These are phyloP conservation scores for Sporopachydermia lactativora DNA, from an alignment of 805 yeast genomes.

Conservation along the genomic window DNA sequence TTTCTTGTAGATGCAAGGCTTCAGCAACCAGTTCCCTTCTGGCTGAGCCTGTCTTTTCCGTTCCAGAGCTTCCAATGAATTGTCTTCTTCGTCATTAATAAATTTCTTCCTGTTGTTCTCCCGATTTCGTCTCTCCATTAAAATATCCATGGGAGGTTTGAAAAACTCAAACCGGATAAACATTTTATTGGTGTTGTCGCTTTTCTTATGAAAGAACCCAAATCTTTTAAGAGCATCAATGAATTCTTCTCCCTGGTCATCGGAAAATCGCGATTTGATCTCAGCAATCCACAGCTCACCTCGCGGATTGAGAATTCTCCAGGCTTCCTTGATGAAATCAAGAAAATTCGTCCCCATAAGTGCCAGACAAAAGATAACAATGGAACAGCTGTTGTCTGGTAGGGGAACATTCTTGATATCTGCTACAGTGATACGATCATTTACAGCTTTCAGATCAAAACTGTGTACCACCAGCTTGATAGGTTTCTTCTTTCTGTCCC, in stretches of 20 bases:
- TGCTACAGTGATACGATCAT: slow-evolving; percentile 88
- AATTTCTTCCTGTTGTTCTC: slow-evolving; percentile 11
- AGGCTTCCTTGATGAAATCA: slow-evolving; percentile 84
- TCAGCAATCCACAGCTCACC: slow-evolving; percentile 98
- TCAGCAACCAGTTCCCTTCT: slow-evolving; percentile 81
- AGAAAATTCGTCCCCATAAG: slow-evolving; percentile 95
- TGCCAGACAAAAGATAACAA: slow-evolving; percentile 89
- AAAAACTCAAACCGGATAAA: slow-evolving; percentile 89
- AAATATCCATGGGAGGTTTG: slow-evolving; percentile 62
- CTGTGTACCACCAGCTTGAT: slow-evolving; percentile 59
- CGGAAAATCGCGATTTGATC: slow-evolving; percentile 81
- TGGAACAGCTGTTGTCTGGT: slow-evolving; percentile 59
- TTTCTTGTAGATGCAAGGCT: slow-evolving; percentile 93
- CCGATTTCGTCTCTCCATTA: slow-evolving; percentile 47
- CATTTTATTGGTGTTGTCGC: slow-evolving; percentile 85
- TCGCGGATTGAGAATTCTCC: slow-evolving; percentile 71
- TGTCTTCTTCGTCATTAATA: slow-evolving; percentile 53
- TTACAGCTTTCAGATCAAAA: slow-evolving; percentile 83
- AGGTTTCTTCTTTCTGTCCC: slow-evolving; percentile 25
- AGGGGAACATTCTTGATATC: slow-evolving; percentile 88
- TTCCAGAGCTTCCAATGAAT: slow-evolving; percentile 46
- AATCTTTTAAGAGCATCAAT: slow-evolving; percentile 57
- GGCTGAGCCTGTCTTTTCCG: slow-evolving; percentile 37
- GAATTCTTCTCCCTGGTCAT: slow-evolving; percentile 44
- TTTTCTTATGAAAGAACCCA: slow-evolving; percentile 80